These are phyloP conservation scores for Vaccinium myrtillus DNA, from an alignment of 148 eudicot species.

Conservation along the genomic window DNA sequence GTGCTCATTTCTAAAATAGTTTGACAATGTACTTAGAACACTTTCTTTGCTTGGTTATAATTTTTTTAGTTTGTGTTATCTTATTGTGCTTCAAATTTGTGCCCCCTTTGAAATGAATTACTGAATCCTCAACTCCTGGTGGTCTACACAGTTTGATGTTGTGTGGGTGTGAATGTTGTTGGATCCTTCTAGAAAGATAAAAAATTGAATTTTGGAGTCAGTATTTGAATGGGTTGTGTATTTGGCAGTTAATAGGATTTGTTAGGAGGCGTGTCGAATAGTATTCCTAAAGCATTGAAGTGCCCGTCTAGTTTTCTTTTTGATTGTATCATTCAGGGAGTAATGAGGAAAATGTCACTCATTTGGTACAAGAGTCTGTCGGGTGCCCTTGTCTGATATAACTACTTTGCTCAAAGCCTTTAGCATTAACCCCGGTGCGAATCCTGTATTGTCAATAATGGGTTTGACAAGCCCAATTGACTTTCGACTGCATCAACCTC, in stretches of 20 bases:
- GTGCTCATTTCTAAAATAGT: not conserved
- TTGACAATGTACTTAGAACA: not conserved
- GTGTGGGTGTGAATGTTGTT: not conserved
- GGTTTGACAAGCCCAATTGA: not conserved
- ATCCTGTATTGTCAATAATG: not conserved
- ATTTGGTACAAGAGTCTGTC: not conserved
- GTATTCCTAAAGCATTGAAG: not conserved
- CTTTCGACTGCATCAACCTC: not conserved
- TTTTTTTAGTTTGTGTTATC: not conserved
- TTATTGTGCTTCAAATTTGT: not conserved
- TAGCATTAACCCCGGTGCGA: not conserved
- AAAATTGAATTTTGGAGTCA: not conserved
- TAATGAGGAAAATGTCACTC: not conserved
- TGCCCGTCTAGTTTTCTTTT: not conserved
- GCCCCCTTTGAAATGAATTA: not conserved
- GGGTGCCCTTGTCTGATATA: constrained; percentile 1
- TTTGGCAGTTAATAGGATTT: not conserved
- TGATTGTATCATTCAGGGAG: not conserved
- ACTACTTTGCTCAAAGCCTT: not conserved
- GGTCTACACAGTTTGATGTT: not conserved
- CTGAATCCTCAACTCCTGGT: not conserved
- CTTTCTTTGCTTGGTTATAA: not conserved
- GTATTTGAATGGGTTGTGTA: not conserved
- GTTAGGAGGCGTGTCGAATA: not conserved
- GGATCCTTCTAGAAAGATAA: not conserved